Evolutionary conservation across 768 basidiomycete species (phyloP), one percentile per base, ranked within the genome.

Genomic region (Rhizopogon sp.): DNA sequence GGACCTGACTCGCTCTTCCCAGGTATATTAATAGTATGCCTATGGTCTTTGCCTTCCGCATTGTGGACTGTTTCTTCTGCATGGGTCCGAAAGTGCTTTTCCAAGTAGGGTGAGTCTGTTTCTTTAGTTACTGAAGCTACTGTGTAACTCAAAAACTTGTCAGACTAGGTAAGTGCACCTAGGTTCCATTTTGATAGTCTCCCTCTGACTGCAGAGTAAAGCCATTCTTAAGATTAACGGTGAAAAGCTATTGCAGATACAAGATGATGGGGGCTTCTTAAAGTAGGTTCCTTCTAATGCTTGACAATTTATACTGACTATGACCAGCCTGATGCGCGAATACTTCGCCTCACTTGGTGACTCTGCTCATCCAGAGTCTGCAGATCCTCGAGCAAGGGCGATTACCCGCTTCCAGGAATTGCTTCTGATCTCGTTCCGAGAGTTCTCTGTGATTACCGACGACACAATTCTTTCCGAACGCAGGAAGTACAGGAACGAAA

Each of bases 21-120:
- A 88, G 90, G 64, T 93, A 82, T 64, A 93, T 93, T 67, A 93
- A 93, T 71, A 91, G 88, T 66, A 93, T 94, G 91, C 91, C 94
- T 1, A 88, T 98, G 83, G 85, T 99, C 41, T 99, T 98, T 64
- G 96, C 96, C 0, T 99, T 97, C 77, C 84, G 97, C 33, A 91
- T 97, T 65, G 93, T 95, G 2, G 95, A 98, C 67, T 98, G 95
- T 68, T 95, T 98, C 76, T 88, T 98, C 74, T 94, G 93, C 62
- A 98, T 99, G 96, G 97, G 97, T 0, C 93, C 95, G 0, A 98
- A 96, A 63, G 97, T 99, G 1, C 74, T 99, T 41, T 99, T 99
- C 76, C 97, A 99, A 82, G 92, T 99, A 52, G 96, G 94, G 92
- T 94, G 68, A 73, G 50, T 44, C 45, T 47, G 58, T 42, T 50